Evolutionary conservation across 2,329 filamentous ascomycete species (phyloP), one percentile per base, ranked within the genome.

Genomic region (Trichophyton benhamiae): DNA sequence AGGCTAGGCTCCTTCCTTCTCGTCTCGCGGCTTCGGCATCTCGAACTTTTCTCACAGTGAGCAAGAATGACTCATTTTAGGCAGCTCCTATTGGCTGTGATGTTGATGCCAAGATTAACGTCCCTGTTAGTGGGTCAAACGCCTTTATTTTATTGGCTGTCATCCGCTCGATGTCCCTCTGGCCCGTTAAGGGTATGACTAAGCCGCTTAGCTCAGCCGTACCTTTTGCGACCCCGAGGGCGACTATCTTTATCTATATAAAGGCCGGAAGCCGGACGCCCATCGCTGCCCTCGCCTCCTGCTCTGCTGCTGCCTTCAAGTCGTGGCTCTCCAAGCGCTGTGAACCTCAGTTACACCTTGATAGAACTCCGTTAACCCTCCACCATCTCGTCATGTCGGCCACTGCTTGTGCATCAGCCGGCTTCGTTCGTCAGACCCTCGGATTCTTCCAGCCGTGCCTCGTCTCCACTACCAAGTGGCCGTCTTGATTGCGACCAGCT

Each of bases 311-410:
- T 55, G 27, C 27, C n/a, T 27, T 5, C 27, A 36, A 3, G 3
- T 20, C 30, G 52, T 20, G 52, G 52, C 52, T 36, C 52, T 15
- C 52, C 20, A 55, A 55, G 52, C 52, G 52, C 52, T 55, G 52
- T 17, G 13, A n/a, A 17, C 27, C 27, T 36, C 30, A 36, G 52
- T n/a, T 36, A 6, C 52, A 33, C 25, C 11, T 17, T 55, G 25
- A 7, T n/a, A 55, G 52, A 55, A n/a, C 25, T n/a, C 52, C 52
- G 3, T 36, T 55, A 55, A 55, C 9, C 52, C 52, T 13, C 30
- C 52, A 55, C 52, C 27, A 55, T 55, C 52, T 25, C 52, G 52
- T 55, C 52, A 55, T 55, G 52, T 55, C 52, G 52, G 52, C 52
- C 52, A 27, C 52, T 55, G 52, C 52, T 36, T 33, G 25, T 55